phyloP scores from a whole-genome alignment of 345 rosid genomes.

The Streptanthus diversifolius region DNA sequence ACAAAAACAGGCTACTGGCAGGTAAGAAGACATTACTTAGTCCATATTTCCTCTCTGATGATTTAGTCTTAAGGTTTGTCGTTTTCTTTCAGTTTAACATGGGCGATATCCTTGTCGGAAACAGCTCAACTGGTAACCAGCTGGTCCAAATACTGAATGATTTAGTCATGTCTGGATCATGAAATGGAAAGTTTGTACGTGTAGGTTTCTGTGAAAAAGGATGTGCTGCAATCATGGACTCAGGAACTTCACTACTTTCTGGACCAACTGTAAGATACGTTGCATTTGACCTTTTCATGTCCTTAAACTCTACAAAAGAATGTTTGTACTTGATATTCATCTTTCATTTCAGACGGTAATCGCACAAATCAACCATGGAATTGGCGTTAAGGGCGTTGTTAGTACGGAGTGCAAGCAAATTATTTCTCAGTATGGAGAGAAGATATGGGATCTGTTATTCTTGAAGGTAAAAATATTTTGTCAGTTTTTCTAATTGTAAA shows the following conservation, averaged over 20 bases:
- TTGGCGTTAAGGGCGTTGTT: conserved; percentile 68
- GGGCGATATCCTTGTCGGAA: conserved; percentile 62
- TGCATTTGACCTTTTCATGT: not conserved
- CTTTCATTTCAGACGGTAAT: conserved; percentile 47
- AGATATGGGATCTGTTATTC: conserved; percentile 68
- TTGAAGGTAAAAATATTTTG: conserved; percentile 48
- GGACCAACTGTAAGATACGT: conserved; percentile 60
- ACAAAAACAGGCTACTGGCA: conserved; percentile 79
- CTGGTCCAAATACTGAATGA: not conserved
- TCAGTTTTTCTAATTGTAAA: not conserved
- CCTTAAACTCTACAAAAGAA: not conserved
- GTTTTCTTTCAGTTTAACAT: conserved; percentile 50
- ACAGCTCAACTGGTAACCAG: conserved; percentile 54
- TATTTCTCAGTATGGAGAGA: conserved; percentile 64
- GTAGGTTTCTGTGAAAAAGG: conserved; percentile 54
- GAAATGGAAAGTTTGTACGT: not conserved
- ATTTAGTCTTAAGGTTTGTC: not conserved
- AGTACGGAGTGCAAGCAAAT: conserved; percentile 66
- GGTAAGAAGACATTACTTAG: conserved; percentile 35
- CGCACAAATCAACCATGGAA: conserved; percentile 72
- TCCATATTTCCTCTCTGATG: not conserved
- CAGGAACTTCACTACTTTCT: conserved; percentile 76
- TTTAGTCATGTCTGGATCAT: not conserved
- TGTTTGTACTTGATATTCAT: not conserved
- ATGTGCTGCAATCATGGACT: conserved; percentile 74